Percentiles rank a stretch among this genome's conserved stretches.
phyloP scores from a whole-genome alignment of 2,329 filamentous ascomycete species.

The Pseudocercospora eumusae region DNA sequence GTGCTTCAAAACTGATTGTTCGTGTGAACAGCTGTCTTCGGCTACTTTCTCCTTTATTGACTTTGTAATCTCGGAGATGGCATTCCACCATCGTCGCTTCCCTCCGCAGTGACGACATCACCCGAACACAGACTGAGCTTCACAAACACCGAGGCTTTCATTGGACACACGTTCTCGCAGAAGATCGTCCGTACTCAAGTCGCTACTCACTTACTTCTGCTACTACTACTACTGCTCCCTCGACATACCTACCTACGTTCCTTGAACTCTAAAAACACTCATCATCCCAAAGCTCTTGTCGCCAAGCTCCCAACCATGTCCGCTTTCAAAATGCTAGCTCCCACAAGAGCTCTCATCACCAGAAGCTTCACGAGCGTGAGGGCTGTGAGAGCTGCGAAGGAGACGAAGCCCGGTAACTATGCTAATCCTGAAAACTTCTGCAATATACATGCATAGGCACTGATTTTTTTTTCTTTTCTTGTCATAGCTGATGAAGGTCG shows the following conservation, averaged over 20 bases:
- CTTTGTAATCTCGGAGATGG: background rate
- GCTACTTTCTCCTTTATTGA: background rate
- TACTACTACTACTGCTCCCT: background rate
- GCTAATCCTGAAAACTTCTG: too few relatives aligned
- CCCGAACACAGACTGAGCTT: background rate
- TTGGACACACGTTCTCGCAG: conserved; percentile 1
- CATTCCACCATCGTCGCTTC: background rate
- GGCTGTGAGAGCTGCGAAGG: conserved; percentile 46
- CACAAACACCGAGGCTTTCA: conserved; percentile 6
- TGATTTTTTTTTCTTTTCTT: background rate
- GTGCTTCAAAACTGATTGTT: background rate
- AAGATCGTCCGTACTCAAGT: background rate
- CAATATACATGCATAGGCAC: too few relatives aligned
- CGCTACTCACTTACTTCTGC: background rate
- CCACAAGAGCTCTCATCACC: conserved; percentile 16
- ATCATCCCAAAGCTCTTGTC: background rate
- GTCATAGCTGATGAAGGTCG: conserved; percentile 48
- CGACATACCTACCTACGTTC: background rate
- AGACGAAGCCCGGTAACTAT: conserved; percentile 47
- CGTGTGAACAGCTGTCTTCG: background rate
- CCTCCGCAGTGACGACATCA: conserved; percentile 5
- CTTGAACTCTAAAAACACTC: background rate
- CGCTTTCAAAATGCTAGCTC: conserved; percentile 14
- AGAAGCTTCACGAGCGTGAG: conserved; percentile 44
- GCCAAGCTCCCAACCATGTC: background rate